Evolutionary conservation across 306 rosid species (phyloP).

Genomic region (Purshia tridentata): DNA sequence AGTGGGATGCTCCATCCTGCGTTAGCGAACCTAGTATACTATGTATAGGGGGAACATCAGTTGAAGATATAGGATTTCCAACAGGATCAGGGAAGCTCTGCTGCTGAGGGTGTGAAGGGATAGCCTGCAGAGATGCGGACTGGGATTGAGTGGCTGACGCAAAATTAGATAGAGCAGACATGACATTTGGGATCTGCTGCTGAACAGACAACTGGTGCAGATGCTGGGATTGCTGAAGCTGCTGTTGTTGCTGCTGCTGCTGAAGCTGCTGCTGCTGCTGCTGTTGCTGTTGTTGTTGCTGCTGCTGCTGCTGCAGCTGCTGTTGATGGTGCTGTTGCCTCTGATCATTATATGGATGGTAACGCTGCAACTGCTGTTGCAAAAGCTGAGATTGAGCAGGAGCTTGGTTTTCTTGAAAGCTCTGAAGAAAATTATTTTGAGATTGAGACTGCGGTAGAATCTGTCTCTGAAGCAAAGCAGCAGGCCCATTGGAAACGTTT

Average conservation of each 20-base stretch:
- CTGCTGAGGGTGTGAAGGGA: constrained; percentile 46
- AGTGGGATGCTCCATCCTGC: constrained; percentile 70
- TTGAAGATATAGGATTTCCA: constrained; percentile 32
- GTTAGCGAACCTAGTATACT: constrained; percentile 70
- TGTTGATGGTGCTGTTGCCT: constrained; percentile 49
- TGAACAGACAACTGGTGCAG: constrained; percentile 43
- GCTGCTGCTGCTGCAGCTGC: constrained; percentile 28
- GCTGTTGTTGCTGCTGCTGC: constrained; percentile 44
- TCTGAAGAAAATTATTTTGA: constrained; percentile 64
- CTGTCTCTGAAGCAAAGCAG: constrained; percentile 70
- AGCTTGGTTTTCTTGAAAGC: constrained; percentile 61
- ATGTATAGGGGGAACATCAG: constrained; percentile 51
- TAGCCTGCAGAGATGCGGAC: constrained; percentile 62
- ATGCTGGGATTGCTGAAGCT: constrained; percentile 46
- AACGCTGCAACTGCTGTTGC: constrained; percentile 63
- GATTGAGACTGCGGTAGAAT: constrained; percentile 60
- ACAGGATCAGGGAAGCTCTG: constrained; percentile 32
- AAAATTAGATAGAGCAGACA: constrained; percentile 65
- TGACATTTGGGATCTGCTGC: constrained; percentile 54
- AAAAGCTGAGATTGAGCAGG: constrained; percentile 50
- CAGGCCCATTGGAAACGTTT: constrained; percentile 53
- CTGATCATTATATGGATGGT: constrained; percentile 57
- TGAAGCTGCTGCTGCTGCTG: constrained; percentile 15
- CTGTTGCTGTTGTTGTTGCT: constrained; percentile 28
- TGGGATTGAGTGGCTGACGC: constrained; percentile 57